Evolutionary conservation across 129 eudicot species (phyloP).

Genomic region (Ambrosia artemisiifolia): DNA sequence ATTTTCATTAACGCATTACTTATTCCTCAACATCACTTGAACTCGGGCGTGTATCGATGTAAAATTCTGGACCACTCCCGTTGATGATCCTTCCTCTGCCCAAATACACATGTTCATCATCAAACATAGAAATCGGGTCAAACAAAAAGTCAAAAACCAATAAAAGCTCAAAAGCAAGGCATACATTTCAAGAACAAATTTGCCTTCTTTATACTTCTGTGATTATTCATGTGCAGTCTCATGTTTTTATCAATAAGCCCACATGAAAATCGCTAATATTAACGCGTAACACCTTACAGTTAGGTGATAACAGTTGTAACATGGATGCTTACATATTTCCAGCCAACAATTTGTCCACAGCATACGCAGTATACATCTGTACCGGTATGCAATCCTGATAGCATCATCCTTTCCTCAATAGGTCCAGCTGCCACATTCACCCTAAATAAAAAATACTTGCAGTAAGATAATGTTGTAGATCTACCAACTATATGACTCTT

Average conservation of each 20-base stretch:
- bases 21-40: constrained; percentile 81
- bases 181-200: constrained; percentile 77
- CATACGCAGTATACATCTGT: constrained; percentile 85
- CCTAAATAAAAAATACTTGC: constrained; percentile 39
- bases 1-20: no score
- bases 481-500: not conserved
- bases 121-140: not conserved
- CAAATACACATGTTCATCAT: no score
- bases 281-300: no score
- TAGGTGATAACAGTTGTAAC: not conserved
- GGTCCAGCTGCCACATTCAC: constrained; percentile 73
- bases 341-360: constrained; percentile 93
- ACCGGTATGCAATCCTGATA: constrained; percentile 83
- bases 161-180: not conserved
- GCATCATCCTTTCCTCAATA: constrained; percentile 77
- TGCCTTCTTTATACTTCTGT: constrained; percentile 88
- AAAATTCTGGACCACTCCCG: constrained; percentile 72
- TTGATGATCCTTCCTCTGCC: constrained; percentile 79
- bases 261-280: not conserved
- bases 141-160: not conserved
- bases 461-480: constrained; percentile 4
- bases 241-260: no score
- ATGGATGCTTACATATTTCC: constrained; percentile 75
- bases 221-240: constrained; percentile 61
- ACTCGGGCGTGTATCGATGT: constrained; percentile 66